Conservation (phyloP, 192 early-diverging fungal genomes). For the Coemansia umbellata region DNA sequence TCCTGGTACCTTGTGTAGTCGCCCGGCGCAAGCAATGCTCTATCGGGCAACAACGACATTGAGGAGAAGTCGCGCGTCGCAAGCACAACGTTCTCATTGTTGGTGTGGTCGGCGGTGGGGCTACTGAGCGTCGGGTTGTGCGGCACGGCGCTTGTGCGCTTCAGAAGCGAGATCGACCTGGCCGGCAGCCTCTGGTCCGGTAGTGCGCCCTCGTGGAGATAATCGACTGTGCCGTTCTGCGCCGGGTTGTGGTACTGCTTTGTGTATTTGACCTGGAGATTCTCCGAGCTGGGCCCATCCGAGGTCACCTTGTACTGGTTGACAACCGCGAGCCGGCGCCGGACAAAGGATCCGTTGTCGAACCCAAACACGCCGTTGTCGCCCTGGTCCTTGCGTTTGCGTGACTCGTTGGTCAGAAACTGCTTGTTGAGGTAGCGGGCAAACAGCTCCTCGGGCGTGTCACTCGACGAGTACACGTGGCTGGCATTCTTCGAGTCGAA, state of each 20-base stretch:
- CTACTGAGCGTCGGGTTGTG: not conserved
- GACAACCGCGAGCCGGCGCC: slow-evolving; percentile 48
- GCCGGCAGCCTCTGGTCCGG: slow-evolving; percentile 1
- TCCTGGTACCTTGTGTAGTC: too few relatives aligned
- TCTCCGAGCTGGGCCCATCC: slow-evolving; percentile 34
- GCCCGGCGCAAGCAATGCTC: not conserved
- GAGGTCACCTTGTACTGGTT: slow-evolving; percentile 48
- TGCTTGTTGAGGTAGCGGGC: slow-evolving; percentile 50
- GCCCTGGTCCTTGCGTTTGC: slow-evolving; percentile 40
- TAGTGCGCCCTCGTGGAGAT: not conserved
- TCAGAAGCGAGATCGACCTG: slow-evolving; percentile 7
- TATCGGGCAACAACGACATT: slow-evolving; percentile 25
- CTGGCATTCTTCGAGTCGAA: slow-evolving; percentile 53
- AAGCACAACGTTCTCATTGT: not conserved
- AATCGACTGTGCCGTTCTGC: not conserved
- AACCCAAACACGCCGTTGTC: slow-evolving; percentile 35
- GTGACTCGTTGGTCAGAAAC: slow-evolving; percentile 51
- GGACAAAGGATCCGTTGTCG: slow-evolving; percentile 36
- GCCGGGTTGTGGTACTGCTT: slow-evolving; percentile 50
- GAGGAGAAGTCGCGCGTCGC: slow-evolving; percentile 30
- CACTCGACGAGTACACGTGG: slow-evolving; percentile 50
- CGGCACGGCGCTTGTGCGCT: not conserved
- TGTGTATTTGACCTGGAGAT: slow-evolving; percentile 47
- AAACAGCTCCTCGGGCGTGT: slow-evolving; percentile 36
- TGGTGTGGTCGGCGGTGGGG: not conserved